Evolutionary conservation across 768 basidiomycete species (phyloP).

Genomic region (Ramaria sp.): DNA sequence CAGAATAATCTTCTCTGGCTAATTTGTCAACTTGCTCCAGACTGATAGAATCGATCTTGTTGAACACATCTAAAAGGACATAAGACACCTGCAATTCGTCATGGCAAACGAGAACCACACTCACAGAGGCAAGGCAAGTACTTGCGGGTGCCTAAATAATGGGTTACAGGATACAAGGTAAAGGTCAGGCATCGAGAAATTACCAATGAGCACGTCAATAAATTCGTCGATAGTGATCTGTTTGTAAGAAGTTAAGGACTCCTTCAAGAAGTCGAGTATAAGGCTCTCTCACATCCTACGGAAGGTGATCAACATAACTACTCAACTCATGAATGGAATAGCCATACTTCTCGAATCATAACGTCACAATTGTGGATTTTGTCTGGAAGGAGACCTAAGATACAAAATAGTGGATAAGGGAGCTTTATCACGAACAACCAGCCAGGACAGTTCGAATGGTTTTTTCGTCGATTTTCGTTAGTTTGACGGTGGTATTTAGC

Average conservation of each 20-base stretch:
- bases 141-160: constrained; percentile 68
- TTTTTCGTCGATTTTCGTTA: constrained; percentile 91
- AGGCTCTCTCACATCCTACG: neutral
- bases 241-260: neutral
- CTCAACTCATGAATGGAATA: neutral
- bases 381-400: constrained; percentile 31
- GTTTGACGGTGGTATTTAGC: constrained; percentile 85
- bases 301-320: neutral
- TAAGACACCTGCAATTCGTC: neutral
- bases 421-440: constrained; percentile 43
- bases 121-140: constrained; percentile 88
- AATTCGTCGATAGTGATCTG: constrained; percentile 95
- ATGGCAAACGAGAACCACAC: constrained; percentile 19
- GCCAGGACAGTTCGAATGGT: constrained; percentile 90
- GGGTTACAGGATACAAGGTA: neutral
- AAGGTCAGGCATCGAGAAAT: constrained; percentile 4
- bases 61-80: constrained; percentile 66
- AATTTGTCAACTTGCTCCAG: constrained; percentile 76
- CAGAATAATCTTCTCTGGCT: constrained; percentile 68
- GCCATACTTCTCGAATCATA: constrained; percentile 88
- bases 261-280: neutral
- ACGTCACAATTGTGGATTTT: constrained; percentile 93
- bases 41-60: constrained; percentile 89
- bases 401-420: neutral
- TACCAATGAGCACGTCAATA: constrained; percentile 94